phyloP scores from a whole-genome alignment of 805 yeast species.

The Cyberlindnera samutprakarnensis region DNA sequence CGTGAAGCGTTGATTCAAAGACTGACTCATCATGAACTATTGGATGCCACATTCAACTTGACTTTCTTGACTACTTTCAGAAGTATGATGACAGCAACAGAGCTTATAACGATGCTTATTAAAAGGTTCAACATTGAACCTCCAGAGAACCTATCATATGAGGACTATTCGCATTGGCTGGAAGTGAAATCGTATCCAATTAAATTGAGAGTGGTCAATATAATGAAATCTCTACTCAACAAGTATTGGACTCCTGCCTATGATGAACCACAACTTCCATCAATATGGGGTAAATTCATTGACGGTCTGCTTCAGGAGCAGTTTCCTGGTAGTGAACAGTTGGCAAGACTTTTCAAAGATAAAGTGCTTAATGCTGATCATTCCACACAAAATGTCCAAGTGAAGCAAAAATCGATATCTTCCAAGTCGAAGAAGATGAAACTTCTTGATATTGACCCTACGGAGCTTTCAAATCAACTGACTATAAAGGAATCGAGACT shows the following conservation, averaged over 20 bases:
- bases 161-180: slow-evolving; percentile 74
- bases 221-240: slow-evolving; percentile 59
- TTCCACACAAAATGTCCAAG: too few relatives aligned
- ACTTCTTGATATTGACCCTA: slow-evolving; percentile 60
- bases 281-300: slow-evolving; percentile 32
- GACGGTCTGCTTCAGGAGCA: slow-evolving; percentile 31
- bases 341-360: slow-evolving; percentile 31
- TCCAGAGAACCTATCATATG: slow-evolving; percentile 82
- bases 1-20: slow-evolving; percentile 71
- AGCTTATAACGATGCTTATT: slow-evolving; percentile 51
- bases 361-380: slow-evolving; percentile 16
- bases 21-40: slow-evolving; percentile 63
- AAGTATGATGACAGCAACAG: slow-evolving; percentile 62
- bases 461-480: slow-evolving; percentile 76
- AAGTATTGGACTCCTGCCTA: slow-evolving; percentile 65
- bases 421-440: slow-evolving; percentile 33
- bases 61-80: slow-evolving; percentile 70
- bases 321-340: slow-evolving; percentile 35
- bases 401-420: slow-evolving; percentile 5
- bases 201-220: slow-evolving; percentile 54
- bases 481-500: slow-evolving; percentile 69
- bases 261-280: slow-evolving; percentile 35
- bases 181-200: slow-evolving; percentile 63
- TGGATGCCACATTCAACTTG: slow-evolving; percentile 56
- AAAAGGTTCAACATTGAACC: slow-evolving; percentile 65